Evolutionary conservation across 2,329 filamentous ascomycete species (phyloP).

Genomic region (Dissoconium aciculare): DNA sequence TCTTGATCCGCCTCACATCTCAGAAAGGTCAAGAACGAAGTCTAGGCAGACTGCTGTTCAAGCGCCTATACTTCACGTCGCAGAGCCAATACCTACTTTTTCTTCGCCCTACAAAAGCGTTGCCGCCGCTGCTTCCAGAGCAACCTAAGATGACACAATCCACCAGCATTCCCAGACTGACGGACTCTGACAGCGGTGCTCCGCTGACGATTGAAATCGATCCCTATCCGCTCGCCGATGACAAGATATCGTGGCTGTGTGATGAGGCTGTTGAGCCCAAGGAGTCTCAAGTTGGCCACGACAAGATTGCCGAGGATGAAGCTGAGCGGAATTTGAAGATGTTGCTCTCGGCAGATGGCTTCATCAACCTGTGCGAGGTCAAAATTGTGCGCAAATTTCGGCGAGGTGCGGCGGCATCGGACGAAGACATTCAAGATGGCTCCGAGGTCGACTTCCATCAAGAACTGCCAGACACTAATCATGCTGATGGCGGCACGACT

Average conservation of each 20-base stretch:
- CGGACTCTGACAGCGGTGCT: slow-evolving; percentile 40
- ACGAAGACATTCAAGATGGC: slow-evolving; percentile 37
- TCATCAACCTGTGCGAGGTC: slow-evolving; percentile 46
- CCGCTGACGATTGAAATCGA: slow-evolving; percentile 47
- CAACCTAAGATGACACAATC: slow-evolving; percentile 29
- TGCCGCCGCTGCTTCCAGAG: slow-evolving; percentile 42
- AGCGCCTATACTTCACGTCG: slow-evolving; percentile 49
- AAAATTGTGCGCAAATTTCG: slow-evolving; percentile 41
- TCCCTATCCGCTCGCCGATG: slow-evolving; percentile 40
- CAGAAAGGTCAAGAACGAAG: slow-evolving; percentile 45
- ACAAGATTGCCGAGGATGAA: slow-evolving; percentile 46
- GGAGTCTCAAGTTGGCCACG: slow-evolving; percentile 35
- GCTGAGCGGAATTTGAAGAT: slow-evolving; percentile 43
- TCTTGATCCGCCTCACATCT: slow-evolving; percentile 49
- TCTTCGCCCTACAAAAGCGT: slow-evolving; percentile 43
- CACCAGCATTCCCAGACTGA: slow-evolving; percentile 37
- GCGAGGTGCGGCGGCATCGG: slow-evolving; percentile 37
- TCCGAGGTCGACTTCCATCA: slow-evolving; percentile 42
- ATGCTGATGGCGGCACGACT: slow-evolving; percentile 39
- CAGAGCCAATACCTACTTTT: slow-evolving; percentile 51
- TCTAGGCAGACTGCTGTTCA: slow-evolving; percentile 47
- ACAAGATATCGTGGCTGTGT: slow-evolving; percentile 43
- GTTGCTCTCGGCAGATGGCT: slow-evolving; percentile 45
- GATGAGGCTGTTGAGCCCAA: slow-evolving; percentile 21
- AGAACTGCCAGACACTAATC: slow-evolving; percentile 16